Base-by-base conservation (phyloP, 805 yeast species). In the Metschnikowia koreensis region DNA sequence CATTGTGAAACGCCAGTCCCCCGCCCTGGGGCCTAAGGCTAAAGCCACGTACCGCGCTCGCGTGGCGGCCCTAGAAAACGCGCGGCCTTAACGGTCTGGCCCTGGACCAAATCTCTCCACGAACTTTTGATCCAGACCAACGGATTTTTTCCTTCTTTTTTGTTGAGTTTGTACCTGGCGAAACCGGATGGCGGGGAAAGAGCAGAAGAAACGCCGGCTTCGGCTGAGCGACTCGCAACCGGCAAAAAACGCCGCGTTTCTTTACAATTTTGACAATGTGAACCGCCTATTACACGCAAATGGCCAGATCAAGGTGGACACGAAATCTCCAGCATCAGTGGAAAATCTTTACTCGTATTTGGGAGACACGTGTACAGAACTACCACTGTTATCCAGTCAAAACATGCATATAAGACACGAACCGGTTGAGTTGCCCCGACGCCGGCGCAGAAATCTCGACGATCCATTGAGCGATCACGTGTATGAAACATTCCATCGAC, bases 401-500 rank as follows among this genome's bases (percentile, higher is more conserved):
- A 33, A 26, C 29, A 26, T 7, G 33, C 27, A 2, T 22, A 10
- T 41, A 7, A 27, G 47, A 15, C 42, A 9, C 17, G 34, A 39
- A 16, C 50, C 36, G 11, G 22, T 28, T 12, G 38, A 37, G 38
- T 51, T 55, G 41, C 68, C 69, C 26, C 53, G 71, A 34, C 55
- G 61, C 33, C 52, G 64, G 17, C 60, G 63, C 26, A 41, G 42
- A 31, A 43, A 27, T 22, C 52, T 41, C 36, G 38, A 39, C 6
- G 78, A 73, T 51, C 81, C 83, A 5, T 67, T 87, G 44, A 59
- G 66, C 1, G 86, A 82, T 62, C 57, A 63, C 0, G 16, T 70
- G 12, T 83, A 71, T 62, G 60, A 65, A 31, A 54, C 69, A 12
- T 80, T 76, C 59, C 92, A 87, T 66, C 75, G 75, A 40, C 74